phyloP scores from a whole-genome alignment of 1,284 basidiomycete species.

The Ganoderma resinaceum region DNA sequence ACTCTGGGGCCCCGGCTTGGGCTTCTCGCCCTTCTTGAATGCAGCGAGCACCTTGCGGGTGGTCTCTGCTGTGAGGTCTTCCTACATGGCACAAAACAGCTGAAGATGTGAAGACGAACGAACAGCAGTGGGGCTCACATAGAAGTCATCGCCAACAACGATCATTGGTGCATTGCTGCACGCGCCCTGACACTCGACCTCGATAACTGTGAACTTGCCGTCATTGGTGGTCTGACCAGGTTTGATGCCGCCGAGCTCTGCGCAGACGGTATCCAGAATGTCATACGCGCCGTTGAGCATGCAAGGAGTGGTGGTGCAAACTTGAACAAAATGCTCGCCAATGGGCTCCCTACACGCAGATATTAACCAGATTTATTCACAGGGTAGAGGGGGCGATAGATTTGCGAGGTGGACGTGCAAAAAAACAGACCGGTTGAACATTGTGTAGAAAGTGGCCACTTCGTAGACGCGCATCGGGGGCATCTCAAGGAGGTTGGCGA shows the following conservation, averaged over 20 bases:
- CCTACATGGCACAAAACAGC: slow-evolving; percentile 53
- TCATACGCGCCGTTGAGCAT: slow-evolving; percentile 94
- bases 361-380: background rate
- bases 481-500: slow-evolving; percentile 93
- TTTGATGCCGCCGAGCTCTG: slow-evolving; percentile 85
- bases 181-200: slow-evolving; percentile 98
- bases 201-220: slow-evolving; percentile 96
- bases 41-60: slow-evolving; percentile 90
- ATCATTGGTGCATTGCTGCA: slow-evolving; percentile 99
- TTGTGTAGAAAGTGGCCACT: slow-evolving; percentile 99
- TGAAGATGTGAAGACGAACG: slow-evolving; percentile 1
- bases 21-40: slow-evolving; percentile 86
- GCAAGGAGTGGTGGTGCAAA: slow-evolving; percentile 99
- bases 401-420: background rate
- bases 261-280: slow-evolving; percentile 87
- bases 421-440: slow-evolving; percentile 88
- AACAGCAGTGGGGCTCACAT: slow-evolving; percentile 58
- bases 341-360: slow-evolving; percentile 80
- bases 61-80: slow-evolving; percentile 94
- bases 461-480: slow-evolving; percentile 99
- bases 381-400: background rate
- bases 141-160: slow-evolving; percentile 96
- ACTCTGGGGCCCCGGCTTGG: slow-evolving; percentile 93
- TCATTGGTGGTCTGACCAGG: slow-evolving; percentile 94
- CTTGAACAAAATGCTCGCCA: slow-evolving; percentile 94